Evolutionary conservation across 1,284 basidiomycete genomes (phyloP).

Genomic region (Vanrija sp.): DNA sequence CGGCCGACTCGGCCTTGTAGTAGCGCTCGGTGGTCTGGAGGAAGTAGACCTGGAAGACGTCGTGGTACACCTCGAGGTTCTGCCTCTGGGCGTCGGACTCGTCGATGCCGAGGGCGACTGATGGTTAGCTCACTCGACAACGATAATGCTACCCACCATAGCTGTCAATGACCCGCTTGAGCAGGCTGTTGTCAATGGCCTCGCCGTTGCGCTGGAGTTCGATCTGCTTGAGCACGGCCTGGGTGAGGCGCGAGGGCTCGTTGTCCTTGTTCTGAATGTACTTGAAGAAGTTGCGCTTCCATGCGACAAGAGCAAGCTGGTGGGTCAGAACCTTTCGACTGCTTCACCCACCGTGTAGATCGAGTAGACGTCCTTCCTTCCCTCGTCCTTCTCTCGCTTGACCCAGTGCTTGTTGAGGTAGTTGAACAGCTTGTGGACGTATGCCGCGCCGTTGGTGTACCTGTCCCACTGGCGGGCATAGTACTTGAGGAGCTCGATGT

Average conservation of each 20-base stretch:
- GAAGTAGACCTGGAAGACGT: constrained; percentile 87
- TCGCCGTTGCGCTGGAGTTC: constrained; percentile 93
- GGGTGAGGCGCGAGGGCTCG: constrained; percentile 74
- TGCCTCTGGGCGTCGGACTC: constrained; percentile 61
- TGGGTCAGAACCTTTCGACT: background rate
- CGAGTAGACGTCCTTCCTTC: constrained; percentile 87
- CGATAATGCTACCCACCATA: constrained; percentile 54
- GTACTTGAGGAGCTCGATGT: constrained; percentile 82
- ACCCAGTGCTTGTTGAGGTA: constrained; percentile 99
- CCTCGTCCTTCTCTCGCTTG: constrained; percentile 96
- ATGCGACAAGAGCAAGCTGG: constrained; percentile 90
- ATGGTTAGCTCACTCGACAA: background rate
- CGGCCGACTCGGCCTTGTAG: constrained; percentile 85
- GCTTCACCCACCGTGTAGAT: constrained; percentile 80
- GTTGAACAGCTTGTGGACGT: constrained; percentile 90
- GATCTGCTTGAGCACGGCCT: constrained; percentile 82
- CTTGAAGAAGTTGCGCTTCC: constrained; percentile 88
- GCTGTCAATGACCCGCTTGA: constrained; percentile 95
- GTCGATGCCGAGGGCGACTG: constrained; percentile 90
- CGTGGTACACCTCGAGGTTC: constrained; percentile 83
- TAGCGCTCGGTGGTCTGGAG: constrained; percentile 82
- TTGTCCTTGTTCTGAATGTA: constrained; percentile 63
- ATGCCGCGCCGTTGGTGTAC: constrained; percentile 94
- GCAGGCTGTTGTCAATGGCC: constrained; percentile 82
- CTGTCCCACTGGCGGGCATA: constrained; percentile 93